A percentile compares a stretch with the other conserved stretches of the same genome.
Evolutionary conservation across 169 alveolate species (phyloP).

Genomic region (Miamiensis avidus): DNA sequence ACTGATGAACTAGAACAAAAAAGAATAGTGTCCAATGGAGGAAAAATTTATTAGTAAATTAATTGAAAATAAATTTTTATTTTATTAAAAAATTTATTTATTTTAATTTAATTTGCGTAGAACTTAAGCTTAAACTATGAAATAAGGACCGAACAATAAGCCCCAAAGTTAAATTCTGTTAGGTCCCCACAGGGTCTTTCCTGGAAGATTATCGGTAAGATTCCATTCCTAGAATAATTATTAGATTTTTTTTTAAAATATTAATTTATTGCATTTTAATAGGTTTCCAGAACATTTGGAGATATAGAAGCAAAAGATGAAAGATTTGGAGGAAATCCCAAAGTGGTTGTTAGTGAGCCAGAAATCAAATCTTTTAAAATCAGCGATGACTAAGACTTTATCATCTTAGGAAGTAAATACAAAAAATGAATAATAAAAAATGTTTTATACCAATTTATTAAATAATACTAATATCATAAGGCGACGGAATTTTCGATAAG

Average conservation of each 20-base stretch:
- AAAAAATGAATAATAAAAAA: conserved; percentile 34
- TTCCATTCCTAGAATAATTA: background rate
- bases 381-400: conserved; percentile 65
- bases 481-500: conserved; percentile 74
- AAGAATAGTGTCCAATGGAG: conserved; percentile 72
- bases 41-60: conserved; percentile 58
- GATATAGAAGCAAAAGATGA: conserved; percentile 84
- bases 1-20: conserved; percentile 63
- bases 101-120: background rate
- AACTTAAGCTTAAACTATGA: conserved; percentile 2
- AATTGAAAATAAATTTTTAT: background rate
- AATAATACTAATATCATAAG: background rate
- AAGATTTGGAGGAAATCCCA: conserved; percentile 80
- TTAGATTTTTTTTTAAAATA: background rate
- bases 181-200: conserved; percentile 77
- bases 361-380: conserved; percentile 68
- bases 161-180: conserved; percentile 20
- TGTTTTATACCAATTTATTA: background rate
- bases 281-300: conserved; percentile 87
- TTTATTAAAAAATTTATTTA: background rate
- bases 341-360: conserved; percentile 83
- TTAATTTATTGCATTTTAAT: background rate
- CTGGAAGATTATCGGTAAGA: conserved; percentile 77
- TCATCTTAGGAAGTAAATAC: conserved; percentile 72
- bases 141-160: conserved; percentile 6